Conservation (phyloP, 2,329 filamentous ascomycete genomes). For the Aotearoamyces nothofagi region DNA sequence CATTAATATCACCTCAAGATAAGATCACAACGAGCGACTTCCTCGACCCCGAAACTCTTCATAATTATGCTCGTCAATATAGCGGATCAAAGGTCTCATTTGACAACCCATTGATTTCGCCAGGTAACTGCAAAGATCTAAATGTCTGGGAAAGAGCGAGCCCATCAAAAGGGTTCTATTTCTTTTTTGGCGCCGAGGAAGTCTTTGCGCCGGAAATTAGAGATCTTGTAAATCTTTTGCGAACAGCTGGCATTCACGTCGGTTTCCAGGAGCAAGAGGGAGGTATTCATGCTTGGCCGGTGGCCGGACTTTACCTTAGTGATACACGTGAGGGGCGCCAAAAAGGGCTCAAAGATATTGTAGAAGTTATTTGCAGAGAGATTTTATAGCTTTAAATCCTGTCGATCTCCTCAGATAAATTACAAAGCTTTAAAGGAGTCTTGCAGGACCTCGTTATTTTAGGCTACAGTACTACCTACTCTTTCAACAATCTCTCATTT, state of each 20-base stretch:
- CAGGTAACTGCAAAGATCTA: slow-evolving; percentile 51
- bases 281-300: slow-evolving; percentile 71
- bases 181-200: slow-evolving; percentile 64
- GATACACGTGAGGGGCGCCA: slow-evolving; percentile 31
- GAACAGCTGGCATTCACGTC: slow-evolving; percentile 36
- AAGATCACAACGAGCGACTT: slow-evolving; percentile 61
- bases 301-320: slow-evolving; percentile 44
- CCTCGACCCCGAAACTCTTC: slow-evolving; percentile 49
- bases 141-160: slow-evolving; percentile 51
- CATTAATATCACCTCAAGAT: slow-evolving; percentile 52
- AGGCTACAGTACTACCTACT: too few species aligned
- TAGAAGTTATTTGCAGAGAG: too few species aligned
- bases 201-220: slow-evolving; percentile 60
- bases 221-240: slow-evolving; percentile 38
- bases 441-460: too few species aligned
- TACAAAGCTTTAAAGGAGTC: too few species aligned
- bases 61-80: slow-evolving; percentile 58
- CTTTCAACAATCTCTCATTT: too few species aligned
- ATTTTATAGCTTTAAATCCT: too few species aligned
- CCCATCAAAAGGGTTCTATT: slow-evolving; percentile 50
- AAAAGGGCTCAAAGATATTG: slow-evolving; percentile 31
- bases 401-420: too few species aligned
- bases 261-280: slow-evolving; percentile 40
- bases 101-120: slow-evolving; percentile 47
- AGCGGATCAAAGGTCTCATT: slow-evolving; percentile 32